Evolutionary conservation across 352 stramenopile species (phyloP), one percentile per base, ranked within the genome.

Genomic region (Phytopythium sindhum): DNA sequence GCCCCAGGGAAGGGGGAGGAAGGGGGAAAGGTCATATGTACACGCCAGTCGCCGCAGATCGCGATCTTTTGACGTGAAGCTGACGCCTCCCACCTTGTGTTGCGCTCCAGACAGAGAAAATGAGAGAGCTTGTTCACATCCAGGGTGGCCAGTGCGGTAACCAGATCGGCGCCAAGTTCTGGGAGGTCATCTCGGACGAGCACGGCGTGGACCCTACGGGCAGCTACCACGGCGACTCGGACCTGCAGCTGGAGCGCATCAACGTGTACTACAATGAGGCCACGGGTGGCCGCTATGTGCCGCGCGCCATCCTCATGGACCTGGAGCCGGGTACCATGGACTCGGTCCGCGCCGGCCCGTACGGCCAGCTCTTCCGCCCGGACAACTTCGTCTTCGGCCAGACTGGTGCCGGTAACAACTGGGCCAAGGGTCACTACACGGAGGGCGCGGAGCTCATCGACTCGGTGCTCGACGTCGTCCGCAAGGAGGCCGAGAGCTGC

Each of bases 191-290:
- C 78, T 97, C 93, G 37, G 86, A 97, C 63, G 97, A 99, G 76
- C 97, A 99, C 74, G 97, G 95, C 55, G 94, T 99, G 65, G 84
- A 97, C 73, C 81, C 85, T 21, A 95, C 84, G 42, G 96, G 96
- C 73, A 85, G 72, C 61, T 98, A 98, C 83, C 80, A 97, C 72
- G 96, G 96, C 57, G 96, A 99, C 86, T 98, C 96, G 48, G 90
- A 98, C 67, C 71, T 98, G 45, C 97, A 99, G 82, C 84, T 99
- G 53, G 89, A 98, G 73, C 92, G 97, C 73, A 99, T 99, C 82
- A 98, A 99, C 69, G 97, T 99, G 60, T 99, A 99, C 88, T 99
- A 98, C 90, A 99, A 99, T 72, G 97, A 99, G 84, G 97, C 95
- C 58, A 98, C 95, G 54, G 92, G 88, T 57, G 97, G 96, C 61